Percentiles rank a stretch among this genome's conserved stretches.
Conservation (phyloP, 805 yeast genomes). For the Cyberlindnera subsufficiens region DNA sequence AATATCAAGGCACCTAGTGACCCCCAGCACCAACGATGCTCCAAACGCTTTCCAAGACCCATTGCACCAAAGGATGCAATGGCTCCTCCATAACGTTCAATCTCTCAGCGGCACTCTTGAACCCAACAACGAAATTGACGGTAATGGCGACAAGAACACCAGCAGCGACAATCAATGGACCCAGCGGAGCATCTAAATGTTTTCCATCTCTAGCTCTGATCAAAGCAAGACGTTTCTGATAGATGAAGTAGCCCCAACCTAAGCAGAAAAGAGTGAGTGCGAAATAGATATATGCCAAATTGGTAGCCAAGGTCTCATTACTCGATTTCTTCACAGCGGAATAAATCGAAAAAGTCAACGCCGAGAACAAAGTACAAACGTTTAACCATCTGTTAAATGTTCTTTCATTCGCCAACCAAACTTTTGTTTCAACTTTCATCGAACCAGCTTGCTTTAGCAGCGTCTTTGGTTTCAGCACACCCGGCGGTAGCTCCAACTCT, state of each 20-base stretch:
- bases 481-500: conserved; percentile 81
- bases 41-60: conserved; percentile 26
- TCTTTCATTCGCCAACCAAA: conserved; percentile 97
- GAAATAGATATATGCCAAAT: conserved; percentile 75
- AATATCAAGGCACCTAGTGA: conserved; percentile 1
- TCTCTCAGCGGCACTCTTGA: conserved; percentile 32
- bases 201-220: conserved; percentile 79
- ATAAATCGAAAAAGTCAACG: conserved; percentile 80
- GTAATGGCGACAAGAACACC: conserved; percentile 63
- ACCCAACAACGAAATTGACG: conserved; percentile 68
- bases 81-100: conserved; percentile 11
- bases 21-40: conserved; percentile 28
- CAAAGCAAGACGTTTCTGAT: conserved; percentile 60
- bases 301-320: conserved; percentile 55
- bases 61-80: conserved; percentile 21
- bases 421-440: conserved; percentile 92
- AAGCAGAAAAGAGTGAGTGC: conserved; percentile 78
- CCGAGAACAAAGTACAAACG: conserved; percentile 77
- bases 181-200: conserved; percentile 85
- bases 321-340: conserved; percentile 66
- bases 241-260: conserved; percentile 82
- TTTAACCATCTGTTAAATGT: conserved; percentile 95
- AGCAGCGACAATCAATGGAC: conserved; percentile 75
- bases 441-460: conserved; percentile 88
- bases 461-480: conserved; percentile 75